Conservation (phyloP, 768 basidiomycete genomes). For the Amanita subjunquillea region DNA sequence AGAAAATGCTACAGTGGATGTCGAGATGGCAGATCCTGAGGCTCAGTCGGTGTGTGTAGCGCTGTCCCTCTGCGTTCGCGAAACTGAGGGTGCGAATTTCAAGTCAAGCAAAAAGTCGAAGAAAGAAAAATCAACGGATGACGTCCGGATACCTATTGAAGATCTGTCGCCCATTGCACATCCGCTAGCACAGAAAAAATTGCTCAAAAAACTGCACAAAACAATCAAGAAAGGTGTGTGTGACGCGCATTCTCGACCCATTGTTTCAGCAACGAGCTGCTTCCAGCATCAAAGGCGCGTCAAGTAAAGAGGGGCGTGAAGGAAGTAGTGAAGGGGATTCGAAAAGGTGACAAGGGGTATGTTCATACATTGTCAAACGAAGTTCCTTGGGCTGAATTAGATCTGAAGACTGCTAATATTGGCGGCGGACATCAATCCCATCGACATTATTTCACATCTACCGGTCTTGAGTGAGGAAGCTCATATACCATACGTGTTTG, state of each 20-base stretch:
- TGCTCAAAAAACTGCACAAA: constrained; percentile 90
- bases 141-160: constrained; percentile 57
- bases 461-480: constrained; percentile 94
- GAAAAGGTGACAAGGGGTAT: constrained; percentile 95
- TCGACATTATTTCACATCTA: constrained; percentile 97
- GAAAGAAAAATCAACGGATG: constrained; percentile 42
- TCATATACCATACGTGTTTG: constrained; percentile 82
- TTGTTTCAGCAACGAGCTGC: neutral
- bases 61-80: neutral
- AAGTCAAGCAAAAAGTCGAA: constrained; percentile 50
- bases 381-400: neutral
- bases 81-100: constrained; percentile 5
- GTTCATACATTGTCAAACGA: neutral
- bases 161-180: constrained; percentile 92
- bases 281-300: constrained; percentile 79
- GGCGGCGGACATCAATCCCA: constrained; percentile 94
- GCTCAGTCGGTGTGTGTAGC: constrained; percentile 22
- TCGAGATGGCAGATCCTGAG: constrained; percentile 34
- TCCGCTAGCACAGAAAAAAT: constrained; percentile 88
- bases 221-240: constrained; percentile 82
- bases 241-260: neutral
- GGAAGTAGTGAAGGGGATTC: constrained; percentile 94
- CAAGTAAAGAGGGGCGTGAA: constrained; percentile 98
- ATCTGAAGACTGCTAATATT: constrained; percentile 71
- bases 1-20: constrained; percentile 32